Conservation (phyloP, 1,139 yeast species). For the Zygosaccharomyces sapae region DNA sequence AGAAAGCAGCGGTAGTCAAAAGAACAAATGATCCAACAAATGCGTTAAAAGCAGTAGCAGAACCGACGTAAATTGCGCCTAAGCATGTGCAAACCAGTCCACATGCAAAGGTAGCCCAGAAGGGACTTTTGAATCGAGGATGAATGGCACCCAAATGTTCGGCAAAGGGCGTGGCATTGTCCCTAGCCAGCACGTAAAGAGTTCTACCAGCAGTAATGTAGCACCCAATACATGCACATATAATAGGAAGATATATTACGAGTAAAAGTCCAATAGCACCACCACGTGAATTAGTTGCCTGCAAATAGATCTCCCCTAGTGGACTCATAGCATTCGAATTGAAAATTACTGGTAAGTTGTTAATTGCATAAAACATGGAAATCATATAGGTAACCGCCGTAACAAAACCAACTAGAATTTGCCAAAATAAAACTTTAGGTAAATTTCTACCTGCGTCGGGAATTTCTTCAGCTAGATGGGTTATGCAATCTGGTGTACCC, state of each 20-base stretch:
- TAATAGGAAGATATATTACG: conserved; percentile 7
- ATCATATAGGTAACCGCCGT: conserved; percentile 10
- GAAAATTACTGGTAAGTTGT: conserved; percentile 8
- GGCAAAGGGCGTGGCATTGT: conserved; percentile 10
- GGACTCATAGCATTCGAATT: conserved; percentile 9
- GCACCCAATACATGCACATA: conserved; percentile 9
- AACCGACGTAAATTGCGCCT: conserved; percentile 10
- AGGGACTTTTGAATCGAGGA: conserved; percentile 7
- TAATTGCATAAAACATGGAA: conserved; percentile 10
- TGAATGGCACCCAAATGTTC: conserved; percentile 6
- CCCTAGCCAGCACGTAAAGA: conserved; percentile 9
- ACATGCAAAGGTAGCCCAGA: conserved; percentile 10
- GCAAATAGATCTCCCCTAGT: conserved; percentile 9
- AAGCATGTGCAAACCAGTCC: conserved; percentile 7
- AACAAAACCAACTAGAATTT: conserved; percentile 9
- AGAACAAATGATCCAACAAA: conserved; percentile 11
- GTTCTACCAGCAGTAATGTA: conserved; percentile 11
- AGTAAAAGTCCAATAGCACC: conserved; percentile 9
- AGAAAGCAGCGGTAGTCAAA: conserved; percentile 8
- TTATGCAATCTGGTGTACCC: conserved; percentile 10
- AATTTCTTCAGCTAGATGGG: conserved; percentile 10
- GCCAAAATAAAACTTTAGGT: conserved; percentile 9
- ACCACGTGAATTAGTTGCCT: conserved; percentile 10
- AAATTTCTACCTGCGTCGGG: conserved; percentile 11
- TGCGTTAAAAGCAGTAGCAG: conserved; percentile 10